A percentile compares a stretch with the other conserved stretches of the same genome.
Evolutionary conservation across 208 protist species (phyloP).

Genomic region (Plasmodiophora brassicae): DNA sequence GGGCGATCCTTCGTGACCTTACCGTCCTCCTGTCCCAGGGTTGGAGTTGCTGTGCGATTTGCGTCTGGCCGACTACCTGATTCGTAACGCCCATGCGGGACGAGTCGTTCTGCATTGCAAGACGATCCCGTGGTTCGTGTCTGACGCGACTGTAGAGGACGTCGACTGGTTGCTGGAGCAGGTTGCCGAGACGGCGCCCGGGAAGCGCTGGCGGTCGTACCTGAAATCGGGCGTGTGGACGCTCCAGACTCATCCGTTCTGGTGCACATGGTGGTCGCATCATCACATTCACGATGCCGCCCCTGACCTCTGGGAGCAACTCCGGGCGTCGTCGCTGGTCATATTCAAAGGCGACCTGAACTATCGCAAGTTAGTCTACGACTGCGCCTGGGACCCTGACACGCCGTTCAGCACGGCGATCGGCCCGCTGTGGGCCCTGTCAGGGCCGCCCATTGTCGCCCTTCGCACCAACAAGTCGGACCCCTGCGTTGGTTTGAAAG

Average conservation of each 20-base stretch:
- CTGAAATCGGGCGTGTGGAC: neutral
- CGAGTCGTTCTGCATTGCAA: constrained; percentile 10
- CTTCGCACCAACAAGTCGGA: constrained; percentile 25
- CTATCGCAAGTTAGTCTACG: neutral
- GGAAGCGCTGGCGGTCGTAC: neutral
- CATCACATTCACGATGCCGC: neutral
- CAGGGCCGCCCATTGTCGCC: neutral
- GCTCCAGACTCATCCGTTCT: neutral
- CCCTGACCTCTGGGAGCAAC: neutral
- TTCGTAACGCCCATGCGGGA: neutral
- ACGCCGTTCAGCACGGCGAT: neutral
- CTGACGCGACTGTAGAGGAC: neutral
- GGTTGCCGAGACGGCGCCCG: neutral
- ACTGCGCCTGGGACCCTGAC: neutral
- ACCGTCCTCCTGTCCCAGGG: neutral
- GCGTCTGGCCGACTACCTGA: neutral
- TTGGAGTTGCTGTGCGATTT: neutral
- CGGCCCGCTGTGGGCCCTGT: neutral
- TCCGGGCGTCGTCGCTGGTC: neutral
- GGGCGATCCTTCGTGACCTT: neutral
- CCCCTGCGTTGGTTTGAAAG: constrained; percentile 6
- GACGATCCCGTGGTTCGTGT: constrained; percentile 3
- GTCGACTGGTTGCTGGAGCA: neutral
- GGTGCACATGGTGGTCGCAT: neutral
- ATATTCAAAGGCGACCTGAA: constrained; percentile 27